These are phyloP conservation scores for Cyathus striatus DNA, from an alignment of 768 basidiomycete genomes.

Conservation along the genomic window DNA sequence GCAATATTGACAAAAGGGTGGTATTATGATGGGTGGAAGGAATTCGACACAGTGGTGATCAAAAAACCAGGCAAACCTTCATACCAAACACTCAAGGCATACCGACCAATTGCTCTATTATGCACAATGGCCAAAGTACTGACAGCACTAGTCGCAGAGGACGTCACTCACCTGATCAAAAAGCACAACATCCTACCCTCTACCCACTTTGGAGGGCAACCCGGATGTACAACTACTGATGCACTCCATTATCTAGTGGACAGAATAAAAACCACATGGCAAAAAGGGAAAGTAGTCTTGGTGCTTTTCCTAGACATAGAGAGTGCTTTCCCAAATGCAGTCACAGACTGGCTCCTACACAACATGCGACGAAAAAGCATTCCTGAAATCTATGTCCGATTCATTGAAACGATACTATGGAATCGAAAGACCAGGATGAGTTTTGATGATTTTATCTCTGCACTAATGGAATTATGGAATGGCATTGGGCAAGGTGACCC, in stretches of 20 bases:
- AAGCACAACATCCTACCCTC: conserved; percentile 23
- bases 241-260: conserved; percentile 24
- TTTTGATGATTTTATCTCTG: conserved; percentile 14
- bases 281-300: conserved; percentile 22
- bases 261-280: conserved; percentile 32
- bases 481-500: conserved; percentile 18
- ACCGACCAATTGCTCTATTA: conserved; percentile 30
- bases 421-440: conserved; percentile 7
- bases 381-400: conserved; percentile 14
- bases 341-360: conserved; percentile 20
- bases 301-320: conserved; percentile 37
- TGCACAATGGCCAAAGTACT: conserved; percentile 24
- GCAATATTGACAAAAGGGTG: conserved; percentile 2
- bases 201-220: conserved; percentile 31
- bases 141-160: conserved; percentile 13
- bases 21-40: conserved; percentile 9
- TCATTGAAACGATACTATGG: conserved; percentile 11
- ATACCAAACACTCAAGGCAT: conserved; percentile 27
- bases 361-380: conserved; percentile 22
- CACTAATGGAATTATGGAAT: conserved; percentile 2
- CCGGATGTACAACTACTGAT: conserved; percentile 32
- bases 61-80: conserved; percentile 26
- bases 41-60: conserved; percentile 21
- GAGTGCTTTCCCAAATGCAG: conserved; percentile 36
- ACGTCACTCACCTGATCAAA: conserved; percentile 19